Base-by-base conservation (phyloP, 148 eudicot species). In the Chenopodium formosanum region DNA sequence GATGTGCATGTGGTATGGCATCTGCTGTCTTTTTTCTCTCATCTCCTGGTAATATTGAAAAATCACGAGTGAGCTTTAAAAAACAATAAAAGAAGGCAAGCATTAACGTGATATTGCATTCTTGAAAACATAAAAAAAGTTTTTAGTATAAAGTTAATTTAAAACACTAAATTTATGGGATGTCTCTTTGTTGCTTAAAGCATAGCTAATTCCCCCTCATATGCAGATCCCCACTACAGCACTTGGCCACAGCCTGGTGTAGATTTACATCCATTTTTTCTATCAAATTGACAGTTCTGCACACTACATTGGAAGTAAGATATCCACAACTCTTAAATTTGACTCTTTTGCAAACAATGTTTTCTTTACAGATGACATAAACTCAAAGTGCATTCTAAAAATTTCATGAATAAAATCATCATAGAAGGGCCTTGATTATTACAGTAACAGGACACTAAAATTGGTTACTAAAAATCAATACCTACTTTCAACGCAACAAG, bases 1-100 rank as follows among this genome's bases (percentile, higher is more conserved):
- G 80, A 93, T 94, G 86, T 94, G 98, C 98, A 94, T 91, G 85
- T 94, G 97, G 84, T 93, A 94, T 19, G 98, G 98, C 98, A 94
- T 94, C 87, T 93, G 97, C 2, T 94, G 90, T 75, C 93, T 86
- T 87, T 90, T 91, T 86, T 93, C 98, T 84, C 89, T 65, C 66
- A 91, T 90, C 85, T 94, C 97, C 98, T 94, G 91, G 32, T 40
- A 14, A 32, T 70, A 70, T 47, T 46, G 27, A 16, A 69, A 73
- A 60, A 22, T 58, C 9, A 8, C 10, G 25, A 23, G 19, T 13
- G 52, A 27, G 34, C 10, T 62, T 62, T 25, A 62, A 6, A 40
- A 62, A 62, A 62, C 9, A 9, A 62, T 27, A 20, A 62, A 62
- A 62, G 25, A 62, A 20, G 66, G 66, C 8, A 62, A 22, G 63